These are phyloP conservation scores for Magnusiomyces paraingens DNA, from an alignment of 1,139 yeast species.

Conservation along the genomic window DNA sequence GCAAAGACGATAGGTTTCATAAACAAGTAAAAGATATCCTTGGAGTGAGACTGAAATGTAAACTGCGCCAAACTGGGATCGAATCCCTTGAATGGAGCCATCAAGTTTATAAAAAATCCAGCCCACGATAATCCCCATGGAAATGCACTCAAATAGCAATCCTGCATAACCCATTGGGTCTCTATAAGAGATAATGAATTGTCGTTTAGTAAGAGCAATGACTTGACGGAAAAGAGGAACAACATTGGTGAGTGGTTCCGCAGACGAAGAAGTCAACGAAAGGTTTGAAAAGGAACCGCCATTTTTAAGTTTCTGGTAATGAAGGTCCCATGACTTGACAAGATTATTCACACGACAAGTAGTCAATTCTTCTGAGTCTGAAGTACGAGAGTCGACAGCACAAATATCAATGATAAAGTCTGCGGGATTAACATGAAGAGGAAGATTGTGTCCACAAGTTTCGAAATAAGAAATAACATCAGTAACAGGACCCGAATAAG, in stretches of 20 bases:
- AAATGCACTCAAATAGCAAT: conserved; percentile 46
- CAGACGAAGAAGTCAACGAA: conserved; percentile 1
- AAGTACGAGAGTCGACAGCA: conserved; percentile 51
- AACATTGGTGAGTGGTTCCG: conserved; percentile 9
- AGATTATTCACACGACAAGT: background rate
- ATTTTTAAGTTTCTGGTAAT: background rate
- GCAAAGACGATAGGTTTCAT: conserved; percentile 71
- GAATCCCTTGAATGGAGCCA: conserved; percentile 55
- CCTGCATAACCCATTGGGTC: conserved; percentile 55
- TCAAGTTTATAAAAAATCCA: conserved; percentile 72
- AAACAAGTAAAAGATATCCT: conserved; percentile 61
- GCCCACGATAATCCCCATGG: conserved; percentile 59
- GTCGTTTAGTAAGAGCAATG: conserved; percentile 48
- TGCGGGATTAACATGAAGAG: conserved; percentile 48
- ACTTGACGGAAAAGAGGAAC: conserved; percentile 47
- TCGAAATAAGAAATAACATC: conserved; percentile 48
- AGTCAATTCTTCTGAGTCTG: background rate
- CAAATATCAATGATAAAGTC: conserved; percentile 65
- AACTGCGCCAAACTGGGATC: conserved; percentile 57
- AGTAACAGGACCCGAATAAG: conserved; percentile 50
- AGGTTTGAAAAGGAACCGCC: background rate
- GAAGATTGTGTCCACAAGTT: conserved; percentile 41
- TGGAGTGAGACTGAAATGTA: conserved; percentile 62
- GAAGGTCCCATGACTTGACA: background rate
- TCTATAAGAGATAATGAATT: conserved; percentile 48